Base-by-base conservation (phyloP, 768 basidiomycete genomes). In the Suillus subluteus region DNA sequence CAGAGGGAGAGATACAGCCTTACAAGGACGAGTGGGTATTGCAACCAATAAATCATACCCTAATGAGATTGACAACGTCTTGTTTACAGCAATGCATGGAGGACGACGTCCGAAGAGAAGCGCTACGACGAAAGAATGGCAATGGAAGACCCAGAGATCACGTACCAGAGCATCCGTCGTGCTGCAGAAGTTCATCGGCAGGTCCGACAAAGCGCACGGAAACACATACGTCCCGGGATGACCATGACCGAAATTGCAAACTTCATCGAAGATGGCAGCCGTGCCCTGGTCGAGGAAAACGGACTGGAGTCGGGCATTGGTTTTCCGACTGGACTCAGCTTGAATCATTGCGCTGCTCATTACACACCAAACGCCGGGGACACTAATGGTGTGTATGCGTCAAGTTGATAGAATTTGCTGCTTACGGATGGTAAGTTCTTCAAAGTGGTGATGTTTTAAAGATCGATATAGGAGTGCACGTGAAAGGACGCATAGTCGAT, bases 401-500 rank as follows among this genome's bases (percentile, higher is more conserved):
- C 43, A 55, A 30, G 50, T 65, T 52, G 43, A 35, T 66, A 37
- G n/a, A 35, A 50, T 52, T 52, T 16, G 4, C 23, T 13, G 43
- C 71, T 71, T 52, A 73, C 58, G n/a, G 41, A 46, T 64, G 52
- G 52, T 37, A 75, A 96, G 96, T 96, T 32, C 81, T 99, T 41
- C 84, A 91, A 74, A 80, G 86, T 65, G 88, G 89, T 44, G 97
- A 99, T 74, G 91, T 98, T 21, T 82, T 99, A 68, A 99, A 99
- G 81, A 95, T 99, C 58, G 98, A 99, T 75, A 87, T 99, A 72
- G 98, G 98, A 62, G 96, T 99, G 4, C 98, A 99, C 69, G 96
- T 99, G 43, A 92, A 92, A 73, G 98, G 97, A n/a, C 85, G 94
- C 62, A 99, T 99, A 66, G 76, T 89, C 35, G 98, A 99, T 76